These are phyloP conservation scores for Cyberlindnera petersonii DNA, from an alignment of 805 yeast species.

Conservation along the genomic window DNA sequence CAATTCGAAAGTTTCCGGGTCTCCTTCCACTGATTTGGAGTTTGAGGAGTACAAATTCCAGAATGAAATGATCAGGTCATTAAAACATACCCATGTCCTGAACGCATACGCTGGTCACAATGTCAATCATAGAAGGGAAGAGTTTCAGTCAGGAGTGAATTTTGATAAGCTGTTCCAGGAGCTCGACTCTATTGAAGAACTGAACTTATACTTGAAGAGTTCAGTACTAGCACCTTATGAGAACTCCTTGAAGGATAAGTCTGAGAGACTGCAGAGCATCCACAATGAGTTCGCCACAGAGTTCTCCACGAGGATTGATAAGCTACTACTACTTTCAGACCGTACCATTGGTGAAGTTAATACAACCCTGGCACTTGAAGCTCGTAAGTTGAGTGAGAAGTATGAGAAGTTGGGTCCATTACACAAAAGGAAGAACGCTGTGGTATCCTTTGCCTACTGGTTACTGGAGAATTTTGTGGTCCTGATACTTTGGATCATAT, in stretches of 20 bases:
- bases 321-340: slow-evolving; percentile 57
- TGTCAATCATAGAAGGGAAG: slow-evolving; percentile 14
- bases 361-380: slow-evolving; percentile 61
- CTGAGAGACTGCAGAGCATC: slow-evolving; percentile 19
- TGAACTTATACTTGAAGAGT: slow-evolving; percentile 4
- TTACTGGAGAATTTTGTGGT: slow-evolving; percentile 51
- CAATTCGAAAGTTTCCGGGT: background rate
- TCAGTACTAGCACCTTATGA: slow-evolving; percentile 12
- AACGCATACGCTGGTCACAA: slow-evolving; percentile 23
- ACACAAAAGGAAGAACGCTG: slow-evolving; percentile 31
- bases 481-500: slow-evolving; percentile 45
- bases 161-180: slow-evolving; percentile 15
- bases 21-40: slow-evolving; percentile 7
- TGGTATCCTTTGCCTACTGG: slow-evolving; percentile 39
- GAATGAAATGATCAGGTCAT: slow-evolving; percentile 11
- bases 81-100: slow-evolving; percentile 9
- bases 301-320: slow-evolving; percentile 51
- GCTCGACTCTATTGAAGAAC: slow-evolving; percentile 6
- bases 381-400: slow-evolving; percentile 50
- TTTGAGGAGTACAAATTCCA: slow-evolving; percentile 8
- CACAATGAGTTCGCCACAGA: slow-evolving; percentile 23
- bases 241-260: slow-evolving; percentile 16
- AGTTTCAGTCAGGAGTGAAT: slow-evolving; percentile 10
- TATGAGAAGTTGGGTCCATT: slow-evolving; percentile 38
- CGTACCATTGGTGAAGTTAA: slow-evolving; percentile 70